Evolutionary conservation across 2,329 filamentous ascomycete species (phyloP), one percentile per base, ranked within the genome.

Genomic region (Fusarium clavum): DNA sequence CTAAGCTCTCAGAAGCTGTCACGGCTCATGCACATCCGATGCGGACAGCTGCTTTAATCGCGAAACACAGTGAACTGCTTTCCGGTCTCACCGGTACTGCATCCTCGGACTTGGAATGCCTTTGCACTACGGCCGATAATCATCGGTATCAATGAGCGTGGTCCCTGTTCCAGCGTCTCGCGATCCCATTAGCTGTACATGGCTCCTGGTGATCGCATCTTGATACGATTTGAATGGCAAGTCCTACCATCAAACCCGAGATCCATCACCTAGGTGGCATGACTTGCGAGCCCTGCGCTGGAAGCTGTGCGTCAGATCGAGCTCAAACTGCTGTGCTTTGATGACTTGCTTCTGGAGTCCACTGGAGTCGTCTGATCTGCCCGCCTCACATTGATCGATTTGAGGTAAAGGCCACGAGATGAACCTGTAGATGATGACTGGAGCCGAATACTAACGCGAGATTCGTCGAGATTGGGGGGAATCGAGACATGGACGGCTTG

Each of bases 241-340:
- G 57, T 55, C 52, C 38, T 57, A 44, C 44, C 27, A 47, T 41
- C 47, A 47, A 54, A 47, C 29, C 61, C 18, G 47, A 55, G 49
- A 18, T 34, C 32, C 54, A 53, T 45, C 32, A 27, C 25, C 20
- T 16, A 53, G 56, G 74, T 72, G 72, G 74, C 72, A 75, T 76
- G 74, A 76, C 74, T 70, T 73, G 61, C 68, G 71, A 73, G 70
- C 61, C 70, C 73, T 76, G 74, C 73, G 64, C 64, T 58, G 61
- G 55, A 66, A 73, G 64, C 73, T 75, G 74, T 72, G 59, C 63
- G 67, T 73, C 65, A 68, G 58, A 57, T 54, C 43, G 60, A 52
- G 25, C 44, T 30, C 34, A 61, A 68, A 47, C 61, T 71, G 63
- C 54, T 55, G 58, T 73, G 43, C 48, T 56, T 70, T 67, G 51